Evolutionary conservation across 148 eudicot genomes (phyloP).

Genomic region (Vaccinium vitisidaea): DNA sequence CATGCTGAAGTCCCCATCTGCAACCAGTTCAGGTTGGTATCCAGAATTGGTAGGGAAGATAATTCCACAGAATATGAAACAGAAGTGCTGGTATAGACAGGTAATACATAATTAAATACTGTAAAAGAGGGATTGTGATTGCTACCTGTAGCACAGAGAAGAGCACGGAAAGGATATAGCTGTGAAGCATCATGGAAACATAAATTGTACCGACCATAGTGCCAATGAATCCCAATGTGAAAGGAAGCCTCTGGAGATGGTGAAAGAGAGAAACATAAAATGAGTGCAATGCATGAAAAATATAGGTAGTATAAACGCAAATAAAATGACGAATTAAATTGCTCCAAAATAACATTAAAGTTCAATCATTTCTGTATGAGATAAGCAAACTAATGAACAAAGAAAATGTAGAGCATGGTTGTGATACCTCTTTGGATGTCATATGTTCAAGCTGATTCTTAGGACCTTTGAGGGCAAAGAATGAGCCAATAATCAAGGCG

Average conservation of each 20-base stretch:
- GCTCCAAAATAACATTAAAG: neutral
- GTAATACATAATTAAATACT: neutral
- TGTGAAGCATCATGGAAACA: constrained; percentile 64
- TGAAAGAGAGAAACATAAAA: neutral
- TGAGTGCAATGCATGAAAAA: neutral
- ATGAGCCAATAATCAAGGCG: constrained; percentile 49
- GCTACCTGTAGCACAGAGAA: constrained; percentile 61
- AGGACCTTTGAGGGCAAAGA: constrained; percentile 64
- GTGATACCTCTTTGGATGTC: constrained; percentile 52
- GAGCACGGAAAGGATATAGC: constrained; percentile 54
- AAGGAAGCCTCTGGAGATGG: constrained; percentile 49
- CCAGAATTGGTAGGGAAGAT: neutral
- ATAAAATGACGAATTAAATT: neutral
- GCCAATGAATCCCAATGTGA: constrained; percentile 53
- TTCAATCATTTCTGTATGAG: neutral
- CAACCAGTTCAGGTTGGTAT: neutral
- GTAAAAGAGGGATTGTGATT: neutral
- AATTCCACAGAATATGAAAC: neutral
- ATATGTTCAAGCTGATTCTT: constrained; percentile 53
- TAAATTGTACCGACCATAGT: constrained; percentile 60
- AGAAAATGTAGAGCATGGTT: neutral
- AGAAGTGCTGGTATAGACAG: neutral
- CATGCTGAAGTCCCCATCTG: neutral
- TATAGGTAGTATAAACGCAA: neutral
- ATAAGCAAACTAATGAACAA: constrained; percentile 4